These are phyloP conservation scores for Schizophyllum amplum DNA, from an alignment of 1,284 basidiomycete species.

Conservation along the genomic window DNA sequence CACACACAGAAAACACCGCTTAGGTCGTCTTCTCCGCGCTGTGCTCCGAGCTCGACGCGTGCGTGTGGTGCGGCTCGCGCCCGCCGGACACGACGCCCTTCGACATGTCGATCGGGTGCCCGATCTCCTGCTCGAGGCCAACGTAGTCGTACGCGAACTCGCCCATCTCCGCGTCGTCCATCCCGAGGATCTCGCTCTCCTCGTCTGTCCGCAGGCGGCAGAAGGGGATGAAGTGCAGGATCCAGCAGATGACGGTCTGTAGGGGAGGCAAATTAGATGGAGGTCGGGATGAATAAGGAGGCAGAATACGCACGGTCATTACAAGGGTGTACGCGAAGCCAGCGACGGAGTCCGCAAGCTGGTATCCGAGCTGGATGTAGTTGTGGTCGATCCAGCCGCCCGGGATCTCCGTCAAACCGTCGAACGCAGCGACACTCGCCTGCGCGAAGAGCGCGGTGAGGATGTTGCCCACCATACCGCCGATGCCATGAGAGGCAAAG, in stretches of 20 bases:
- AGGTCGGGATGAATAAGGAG: not conserved
- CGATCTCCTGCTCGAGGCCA: slow-evolving; percentile 55
- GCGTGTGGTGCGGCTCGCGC: slow-evolving; percentile 9
- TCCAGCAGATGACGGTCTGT: slow-evolving; percentile 86
- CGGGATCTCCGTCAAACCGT: slow-evolving; percentile 64
- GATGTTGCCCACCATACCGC: slow-evolving; percentile 83
- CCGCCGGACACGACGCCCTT: slow-evolving; percentile 9
- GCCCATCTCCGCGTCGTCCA: slow-evolving; percentile 92
- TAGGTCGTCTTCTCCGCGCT: not conserved
- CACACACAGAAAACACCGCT: not conserved
- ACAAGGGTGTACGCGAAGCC: slow-evolving; percentile 76
- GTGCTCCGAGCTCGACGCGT: not conserved
- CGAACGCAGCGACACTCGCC: slow-evolving; percentile 73
- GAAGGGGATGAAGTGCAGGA: slow-evolving; percentile 90
- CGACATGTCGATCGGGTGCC: slow-evolving; percentile 12
- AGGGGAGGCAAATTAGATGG: not conserved
- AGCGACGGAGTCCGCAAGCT: slow-evolving; percentile 74
- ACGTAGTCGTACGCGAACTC: slow-evolving; percentile 91
- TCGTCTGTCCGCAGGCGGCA: slow-evolving; percentile 73
- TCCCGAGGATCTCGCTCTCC: slow-evolving; percentile 85
- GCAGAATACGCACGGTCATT: slow-evolving; percentile 53
- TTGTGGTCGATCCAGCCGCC: slow-evolving; percentile 93
- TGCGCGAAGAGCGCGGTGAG: slow-evolving; percentile 89
- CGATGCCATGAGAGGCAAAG: slow-evolving; percentile 86
- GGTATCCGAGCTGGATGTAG: slow-evolving; percentile 81